Evolutionary conservation across 1,284 basidiomycete species (phyloP).

Genomic region (Anthracocystis panici-leucophaei): DNA sequence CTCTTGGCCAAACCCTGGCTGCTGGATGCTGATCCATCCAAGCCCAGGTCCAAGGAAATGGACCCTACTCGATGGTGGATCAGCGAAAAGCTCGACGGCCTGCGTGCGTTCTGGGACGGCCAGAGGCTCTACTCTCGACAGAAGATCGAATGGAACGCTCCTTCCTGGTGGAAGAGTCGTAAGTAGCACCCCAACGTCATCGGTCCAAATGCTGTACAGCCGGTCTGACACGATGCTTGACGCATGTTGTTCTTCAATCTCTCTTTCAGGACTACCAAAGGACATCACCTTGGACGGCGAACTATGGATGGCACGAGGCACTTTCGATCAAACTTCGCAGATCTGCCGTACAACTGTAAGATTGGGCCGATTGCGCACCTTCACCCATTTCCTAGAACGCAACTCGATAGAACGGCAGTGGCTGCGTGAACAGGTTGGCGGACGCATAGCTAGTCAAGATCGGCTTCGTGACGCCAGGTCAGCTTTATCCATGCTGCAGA

Average conservation of each 20-base stretch:
- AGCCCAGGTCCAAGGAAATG: conserved; percentile 46
- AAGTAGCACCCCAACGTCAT: conserved; percentile 43
- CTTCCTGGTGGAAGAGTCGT: conserved; percentile 77
- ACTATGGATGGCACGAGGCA: conserved; percentile 62
- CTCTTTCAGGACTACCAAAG: conserved; percentile 74
- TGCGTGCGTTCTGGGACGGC: conserved; percentile 76
- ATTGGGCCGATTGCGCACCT: conserved; percentile 37
- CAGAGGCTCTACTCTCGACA: conserved; percentile 75
- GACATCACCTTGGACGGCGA: conserved; percentile 77
- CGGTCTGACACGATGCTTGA: neutral
- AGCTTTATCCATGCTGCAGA: conserved; percentile 1
- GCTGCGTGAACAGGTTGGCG: conserved; percentile 46
- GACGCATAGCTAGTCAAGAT: conserved; percentile 71
- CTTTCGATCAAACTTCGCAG: conserved; percentile 54
- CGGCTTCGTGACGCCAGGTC: conserved; percentile 22
- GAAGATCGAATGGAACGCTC: conserved; percentile 76
- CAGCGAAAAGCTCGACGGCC: conserved; percentile 74
- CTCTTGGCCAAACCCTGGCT: conserved; percentile 77
- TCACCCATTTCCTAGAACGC: conserved; percentile 36
- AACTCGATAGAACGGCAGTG: conserved; percentile 49
- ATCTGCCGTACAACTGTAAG: conserved; percentile 56
- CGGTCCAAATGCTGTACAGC: neutral
- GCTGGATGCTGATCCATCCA: conserved; percentile 71
- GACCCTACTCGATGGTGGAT: conserved; percentile 79
- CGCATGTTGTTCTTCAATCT: neutral